These are phyloP conservation scores for Syzygium malaccense DNA, from an alignment of 441 rosid genomes.

Conservation along the genomic window DNA sequence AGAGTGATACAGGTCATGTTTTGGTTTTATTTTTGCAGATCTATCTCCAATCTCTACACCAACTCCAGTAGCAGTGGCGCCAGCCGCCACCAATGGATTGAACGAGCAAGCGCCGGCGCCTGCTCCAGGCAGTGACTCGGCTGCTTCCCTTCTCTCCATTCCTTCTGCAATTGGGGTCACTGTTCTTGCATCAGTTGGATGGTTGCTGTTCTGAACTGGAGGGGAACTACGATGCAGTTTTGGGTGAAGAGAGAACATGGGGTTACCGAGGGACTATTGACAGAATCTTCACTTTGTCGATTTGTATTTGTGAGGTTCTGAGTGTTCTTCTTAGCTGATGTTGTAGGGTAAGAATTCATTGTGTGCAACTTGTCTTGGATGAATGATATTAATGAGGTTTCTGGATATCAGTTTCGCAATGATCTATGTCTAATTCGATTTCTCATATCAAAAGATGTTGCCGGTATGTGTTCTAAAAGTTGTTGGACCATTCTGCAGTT, in stretches of 20 bases:
- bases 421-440: background rate
- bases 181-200: background rate
- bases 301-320: background rate
- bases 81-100: background rate
- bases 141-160: constrained; percentile 3
- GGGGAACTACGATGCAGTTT: background rate
- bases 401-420: background rate
- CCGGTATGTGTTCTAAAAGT: background rate
- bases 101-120: constrained; percentile 19
- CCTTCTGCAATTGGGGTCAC: background rate
- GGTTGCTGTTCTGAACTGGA: constrained; percentile 1
- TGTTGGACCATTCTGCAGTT: background rate
- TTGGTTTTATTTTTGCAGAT: constrained; percentile 2
- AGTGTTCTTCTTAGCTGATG: background rate
- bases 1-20: background rate
- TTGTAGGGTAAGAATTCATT: background rate
- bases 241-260: background rate
- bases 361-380: background rate
- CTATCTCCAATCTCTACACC: background rate
- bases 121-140: constrained; percentile 18
- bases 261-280: background rate
- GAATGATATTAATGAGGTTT: background rate
- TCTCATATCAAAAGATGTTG: background rate
- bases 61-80: constrained; percentile 1
- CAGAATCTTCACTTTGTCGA: background rate